Conservation (phyloP, 2,329 filamentous ascomycete genomes). For the Fusarium globosum region DNA sequence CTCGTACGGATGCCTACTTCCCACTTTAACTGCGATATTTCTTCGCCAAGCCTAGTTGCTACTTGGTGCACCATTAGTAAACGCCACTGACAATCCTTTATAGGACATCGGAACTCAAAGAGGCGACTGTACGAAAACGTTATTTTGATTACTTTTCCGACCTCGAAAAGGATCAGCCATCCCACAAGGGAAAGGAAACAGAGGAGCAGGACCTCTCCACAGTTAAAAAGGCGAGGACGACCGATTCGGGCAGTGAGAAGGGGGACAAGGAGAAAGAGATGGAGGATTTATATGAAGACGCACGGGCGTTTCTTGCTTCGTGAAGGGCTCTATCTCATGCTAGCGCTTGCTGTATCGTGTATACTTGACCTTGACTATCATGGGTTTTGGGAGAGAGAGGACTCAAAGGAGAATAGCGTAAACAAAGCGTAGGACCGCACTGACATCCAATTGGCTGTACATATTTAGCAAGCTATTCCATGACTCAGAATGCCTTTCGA, state of each 20-base stretch:
- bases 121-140: not conserved
- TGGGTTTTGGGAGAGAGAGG: not conserved
- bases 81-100: not conserved
- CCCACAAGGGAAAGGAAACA: no score
- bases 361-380: not conserved
- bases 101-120: not conserved
- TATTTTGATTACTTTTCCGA: not conserved
- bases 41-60: not conserved
- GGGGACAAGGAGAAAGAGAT: not conserved
- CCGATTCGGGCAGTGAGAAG: not conserved
- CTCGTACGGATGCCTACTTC: not conserved
- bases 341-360: not conserved
- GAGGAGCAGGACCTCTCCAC: no score
- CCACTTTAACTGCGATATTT: not conserved
- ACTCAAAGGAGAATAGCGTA: not conserved
- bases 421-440: not conserved
- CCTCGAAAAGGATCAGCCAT: not conserved
- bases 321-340: not conserved
- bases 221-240: not conserved
- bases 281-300: not conserved
- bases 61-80: not conserved
- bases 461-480: not conserved
- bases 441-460: not conserved
- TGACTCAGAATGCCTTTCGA: not conserved
- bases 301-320: fast-evolving